phyloP scores from a whole-genome alignment of 768 basidiomycete genomes.

The Suillus occidentalis region DNA sequence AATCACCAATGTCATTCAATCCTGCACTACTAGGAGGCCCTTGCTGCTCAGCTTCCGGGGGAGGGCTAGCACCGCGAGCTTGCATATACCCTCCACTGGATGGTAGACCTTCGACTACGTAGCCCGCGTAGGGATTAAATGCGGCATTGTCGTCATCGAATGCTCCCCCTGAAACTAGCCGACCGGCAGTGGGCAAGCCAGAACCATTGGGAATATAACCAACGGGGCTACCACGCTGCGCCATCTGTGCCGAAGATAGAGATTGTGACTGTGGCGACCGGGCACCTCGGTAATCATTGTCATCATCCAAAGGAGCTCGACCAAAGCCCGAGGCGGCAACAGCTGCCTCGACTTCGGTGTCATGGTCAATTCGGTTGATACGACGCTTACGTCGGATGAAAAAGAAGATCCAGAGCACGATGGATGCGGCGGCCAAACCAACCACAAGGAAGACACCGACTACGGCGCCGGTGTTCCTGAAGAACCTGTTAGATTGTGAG shows the following conservation, averaged over 20 bases:
- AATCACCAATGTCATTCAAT: constrained; percentile 24
- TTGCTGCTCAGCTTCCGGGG: constrained; percentile 30
- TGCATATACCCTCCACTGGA: constrained; percentile 42
- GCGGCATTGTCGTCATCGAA: constrained; percentile 20
- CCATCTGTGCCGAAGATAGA: constrained; percentile 37
- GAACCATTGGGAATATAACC: constrained; percentile 16
- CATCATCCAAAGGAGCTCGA: constrained; percentile 67
- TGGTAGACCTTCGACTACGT: constrained; percentile 20
- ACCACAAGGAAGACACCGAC: constrained; percentile 90
- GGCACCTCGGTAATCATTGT: constrained; percentile 45
- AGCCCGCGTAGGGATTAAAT: constrained; percentile 58
- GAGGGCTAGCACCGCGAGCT: constrained; percentile 48
- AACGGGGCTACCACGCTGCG: constrained; percentile 35
- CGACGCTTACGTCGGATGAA: constrained; percentile 66
- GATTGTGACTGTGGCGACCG: constrained; percentile 18
- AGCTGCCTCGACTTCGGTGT: constrained; percentile 69
- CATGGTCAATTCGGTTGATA: constrained; percentile 61
- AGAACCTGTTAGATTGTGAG: constrained; percentile 58
- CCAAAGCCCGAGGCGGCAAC: constrained; percentile 71
- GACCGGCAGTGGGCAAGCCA: constrained; percentile 28
- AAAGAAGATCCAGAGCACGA: constrained; percentile 69
- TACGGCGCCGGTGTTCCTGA: constrained; percentile 85
- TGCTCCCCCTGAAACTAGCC: constrained; percentile 32
- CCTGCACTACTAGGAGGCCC: constrained; percentile 15
- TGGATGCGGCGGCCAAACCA: constrained; percentile 74